Conservation (phyloP, 1,139 yeast genomes). For the Candida dubliniensis region DNA sequence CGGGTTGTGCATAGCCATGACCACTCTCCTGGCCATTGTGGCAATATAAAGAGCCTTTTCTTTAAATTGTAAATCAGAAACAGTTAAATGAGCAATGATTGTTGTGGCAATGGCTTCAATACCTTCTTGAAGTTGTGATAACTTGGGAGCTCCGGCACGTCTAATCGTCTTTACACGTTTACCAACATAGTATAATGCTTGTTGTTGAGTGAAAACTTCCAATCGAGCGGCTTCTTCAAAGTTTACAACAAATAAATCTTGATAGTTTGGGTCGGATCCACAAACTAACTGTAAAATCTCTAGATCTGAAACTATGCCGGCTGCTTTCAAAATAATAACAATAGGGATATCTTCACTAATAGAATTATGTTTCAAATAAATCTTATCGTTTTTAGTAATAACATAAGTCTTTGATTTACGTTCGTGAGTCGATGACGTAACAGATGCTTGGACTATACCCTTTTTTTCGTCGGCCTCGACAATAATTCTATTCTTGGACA, state of each 20-base stretch:
- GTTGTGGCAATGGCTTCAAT: constrained; percentile 96
- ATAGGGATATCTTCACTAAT: constrained; percentile 95
- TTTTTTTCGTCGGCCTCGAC: constrained; percentile 97
- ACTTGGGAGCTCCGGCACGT: constrained; percentile 79
- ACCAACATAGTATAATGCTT: constrained; percentile 90
- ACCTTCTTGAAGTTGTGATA: constrained; percentile 87
- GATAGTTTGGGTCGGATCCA: constrained; percentile 84
- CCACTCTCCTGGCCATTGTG: constrained; percentile 92
- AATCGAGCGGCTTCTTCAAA: constrained; percentile 90
- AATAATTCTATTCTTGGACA: constrained; percentile 93
- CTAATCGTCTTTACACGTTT: constrained; percentile 88
- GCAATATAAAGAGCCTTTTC: constrained; percentile 95
- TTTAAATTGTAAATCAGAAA: constrained; percentile 80
- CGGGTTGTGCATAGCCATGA: constrained; percentile 94
- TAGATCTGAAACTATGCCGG: constrained; percentile 88
- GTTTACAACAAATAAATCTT: constrained; percentile 87
- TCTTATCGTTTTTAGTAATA: constrained; percentile 84
- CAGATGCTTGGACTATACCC: constrained; percentile 93
- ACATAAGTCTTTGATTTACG: constrained; percentile 96
- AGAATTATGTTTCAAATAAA: constrained; percentile 90
- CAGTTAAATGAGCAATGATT: constrained; percentile 91
- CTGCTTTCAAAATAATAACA: constrained; percentile 89
- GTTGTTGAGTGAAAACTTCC: constrained; percentile 88
- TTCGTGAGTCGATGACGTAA: constrained; percentile 96
- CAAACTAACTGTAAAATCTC: constrained; percentile 94